Evolutionary conservation across 2,329 filamentous ascomycete genomes (phyloP).

Genomic region (Colletotrichum sp.): DNA sequence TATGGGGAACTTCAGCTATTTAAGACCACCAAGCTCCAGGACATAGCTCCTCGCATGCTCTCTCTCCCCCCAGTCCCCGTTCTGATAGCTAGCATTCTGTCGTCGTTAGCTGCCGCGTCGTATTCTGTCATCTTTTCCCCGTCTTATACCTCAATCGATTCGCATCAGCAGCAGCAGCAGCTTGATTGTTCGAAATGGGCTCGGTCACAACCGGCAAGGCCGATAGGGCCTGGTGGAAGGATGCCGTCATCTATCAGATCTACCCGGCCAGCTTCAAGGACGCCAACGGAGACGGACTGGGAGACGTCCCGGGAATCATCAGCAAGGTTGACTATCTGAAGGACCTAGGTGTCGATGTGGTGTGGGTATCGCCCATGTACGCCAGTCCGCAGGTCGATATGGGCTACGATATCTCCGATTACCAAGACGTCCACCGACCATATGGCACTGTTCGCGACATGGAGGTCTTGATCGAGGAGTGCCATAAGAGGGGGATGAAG

Average conservation of each 20-base stretch:
- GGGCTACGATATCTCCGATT: constrained; percentile 74
- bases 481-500: constrained; percentile 69
- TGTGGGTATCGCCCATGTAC: constrained; percentile 73
- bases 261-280: constrained; percentile 64
- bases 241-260: constrained; percentile 62
- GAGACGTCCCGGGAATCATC: constrained; percentile 67
- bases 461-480: constrained; percentile 63
- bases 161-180: background rate
- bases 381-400: constrained; percentile 70
- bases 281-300: constrained; percentile 63
- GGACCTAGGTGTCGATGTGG: constrained; percentile 63
- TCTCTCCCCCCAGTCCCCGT: background rate
- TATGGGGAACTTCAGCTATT: background rate
- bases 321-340: constrained; percentile 67
- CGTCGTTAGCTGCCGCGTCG: background rate
- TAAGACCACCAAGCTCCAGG: background rate
- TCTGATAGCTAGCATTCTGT: background rate
- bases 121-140: background rate
- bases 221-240: constrained; percentile 56
- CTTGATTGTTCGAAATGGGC: background rate
- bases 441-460: constrained; percentile 73
- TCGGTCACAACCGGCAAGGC: constrained; percentile 8
- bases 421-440: constrained; percentile 66
- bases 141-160: background rate
- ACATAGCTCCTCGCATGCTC: background rate